Evolutionary conservation across 441 rosid genomes (phyloP), one percentile per base, ranked within the genome.

Genomic region (Francoa sonchifolia): DNA sequence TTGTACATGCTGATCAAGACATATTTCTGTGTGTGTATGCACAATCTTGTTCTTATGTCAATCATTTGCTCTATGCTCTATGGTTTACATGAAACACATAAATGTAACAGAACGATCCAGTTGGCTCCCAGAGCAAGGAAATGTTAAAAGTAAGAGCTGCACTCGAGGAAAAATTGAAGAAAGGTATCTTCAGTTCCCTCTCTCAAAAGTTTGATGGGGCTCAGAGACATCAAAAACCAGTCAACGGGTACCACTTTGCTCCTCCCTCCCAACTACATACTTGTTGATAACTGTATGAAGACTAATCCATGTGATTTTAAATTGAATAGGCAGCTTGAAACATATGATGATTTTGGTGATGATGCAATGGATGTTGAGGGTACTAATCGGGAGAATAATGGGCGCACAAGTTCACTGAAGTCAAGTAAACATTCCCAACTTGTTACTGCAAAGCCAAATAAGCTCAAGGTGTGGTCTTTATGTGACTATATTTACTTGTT

Each of bases 141-240:
- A 89, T 84, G 95, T 45, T 84, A 35, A 72, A 67, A 54, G 66
- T 79, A 30, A 73, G 97, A 70, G 95, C 92, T 34, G 76, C 73
- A 15, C 76, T 89, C 23, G 94, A 82, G 52, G 83, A 77, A 59
- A 84, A 75, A 42, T 44, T 83, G 61, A 88, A 69, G 73, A 74
- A 63, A 42, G 82, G 78, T 52, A 61, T 62, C 26, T 36, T 73
- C 48, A 57, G 74, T 33, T 66, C 72, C 32, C 35, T 56, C 28
- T 48, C 61, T 51, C 44, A 69, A 4, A 81, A 72, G 65, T 42
- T 48, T 38, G 65, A 74, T 49, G 73, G 68, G 55, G 47, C 47
- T 21, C 69, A 42, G 61, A 88, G 66, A 42, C 73, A 39, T 37
- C 54, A 15, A 17, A 79, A 68, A 54, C 62, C 75, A 50, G 63